phyloP scores from a whole-genome alignment of 2,329 filamentous ascomycete genomes.

The Remersonia thermophila region DNA sequence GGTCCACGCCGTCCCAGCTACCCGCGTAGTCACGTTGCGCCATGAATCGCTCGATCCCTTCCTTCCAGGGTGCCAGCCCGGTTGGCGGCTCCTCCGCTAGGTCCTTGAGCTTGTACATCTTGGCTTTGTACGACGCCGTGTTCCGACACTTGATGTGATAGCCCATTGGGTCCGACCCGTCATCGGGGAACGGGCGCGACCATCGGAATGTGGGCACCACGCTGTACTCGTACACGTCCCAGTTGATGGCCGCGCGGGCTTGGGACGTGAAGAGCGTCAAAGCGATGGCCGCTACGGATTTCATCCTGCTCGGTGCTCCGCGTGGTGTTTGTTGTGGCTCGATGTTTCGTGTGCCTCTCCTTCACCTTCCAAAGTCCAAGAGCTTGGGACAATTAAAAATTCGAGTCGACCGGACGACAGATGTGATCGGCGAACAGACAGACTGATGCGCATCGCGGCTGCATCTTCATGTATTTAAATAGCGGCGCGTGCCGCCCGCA shows the following conservation, averaged over 20 bases:
- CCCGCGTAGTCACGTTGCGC: constrained; percentile 23
- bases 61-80: constrained; percentile 19
- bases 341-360: too few species aligned
- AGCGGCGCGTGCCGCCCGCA: background rate
- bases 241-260: constrained; percentile 16
- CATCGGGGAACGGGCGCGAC: constrained; percentile 21
- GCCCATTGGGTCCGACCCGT: constrained; percentile 19
- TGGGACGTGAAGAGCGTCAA: background rate
- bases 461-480: constrained; percentile 2
- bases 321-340: too few species aligned
- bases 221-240: constrained; percentile 19
- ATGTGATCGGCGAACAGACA: too few species aligned
- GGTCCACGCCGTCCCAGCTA: constrained; percentile 30
- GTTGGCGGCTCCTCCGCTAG: constrained; percentile 13
- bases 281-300: background rate
- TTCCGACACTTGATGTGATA: constrained; percentile 21
- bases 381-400: too few species aligned
- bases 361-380: too few species aligned
- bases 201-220: constrained; percentile 21
- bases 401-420: too few species aligned
- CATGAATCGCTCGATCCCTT: constrained; percentile 19
- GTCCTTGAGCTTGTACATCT: constrained; percentile 21
- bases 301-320: too few species aligned
- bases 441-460: too few species aligned
- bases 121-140: constrained; percentile 18